Evolutionary conservation across 2,329 filamentous ascomycete species (phyloP).

Genomic region (Aaosphaeria arxii): DNA sequence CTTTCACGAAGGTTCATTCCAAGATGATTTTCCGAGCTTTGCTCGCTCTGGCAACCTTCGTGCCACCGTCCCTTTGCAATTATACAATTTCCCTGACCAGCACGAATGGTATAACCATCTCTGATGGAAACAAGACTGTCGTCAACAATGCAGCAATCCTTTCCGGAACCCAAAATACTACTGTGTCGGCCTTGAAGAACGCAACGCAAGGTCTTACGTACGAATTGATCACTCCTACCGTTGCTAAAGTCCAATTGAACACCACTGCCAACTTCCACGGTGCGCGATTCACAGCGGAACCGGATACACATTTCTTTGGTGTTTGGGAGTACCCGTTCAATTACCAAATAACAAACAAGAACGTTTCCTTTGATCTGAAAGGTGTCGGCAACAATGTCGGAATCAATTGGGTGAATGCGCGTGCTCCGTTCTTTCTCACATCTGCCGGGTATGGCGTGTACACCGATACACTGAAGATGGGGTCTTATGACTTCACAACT

Average conservation of each 20-base stretch:
- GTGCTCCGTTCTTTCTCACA: conserved; percentile 33
- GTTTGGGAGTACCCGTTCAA: conserved; percentile 29
- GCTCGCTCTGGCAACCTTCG: conserved; percentile 5
- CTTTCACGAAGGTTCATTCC: neutral
- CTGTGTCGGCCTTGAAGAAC: conserved; percentile 8
- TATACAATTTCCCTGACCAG: conserved; percentile 10
- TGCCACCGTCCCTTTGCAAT: conserved; percentile 2
- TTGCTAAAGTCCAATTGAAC: conserved; percentile 21
- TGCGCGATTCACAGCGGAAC: conserved; percentile 11
- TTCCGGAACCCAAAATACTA: conserved; percentile 12
- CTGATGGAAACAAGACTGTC: conserved; percentile 12
- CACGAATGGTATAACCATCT: conserved; percentile 11
- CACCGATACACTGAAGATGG: conserved; percentile 28
- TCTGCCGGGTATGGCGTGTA: conserved; percentile 33
- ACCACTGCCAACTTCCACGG: conserved; percentile 15
- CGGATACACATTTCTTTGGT: conserved; percentile 15
- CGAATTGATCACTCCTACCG: conserved; percentile 16
- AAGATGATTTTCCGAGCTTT: conserved; percentile 4
- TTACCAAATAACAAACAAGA: conserved; percentile 15
- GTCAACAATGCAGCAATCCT: conserved; percentile 18
- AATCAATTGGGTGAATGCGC: conserved; percentile 35
- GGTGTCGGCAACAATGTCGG: conserved; percentile 27
- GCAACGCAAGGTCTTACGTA: conserved; percentile 8
- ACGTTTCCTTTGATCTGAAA: conserved; percentile 22
- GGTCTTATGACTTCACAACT: conserved; percentile 26